Base-by-base conservation (phyloP, 1,284 basidiomycete genomes). In the Cystobasidium sp. region DNA sequence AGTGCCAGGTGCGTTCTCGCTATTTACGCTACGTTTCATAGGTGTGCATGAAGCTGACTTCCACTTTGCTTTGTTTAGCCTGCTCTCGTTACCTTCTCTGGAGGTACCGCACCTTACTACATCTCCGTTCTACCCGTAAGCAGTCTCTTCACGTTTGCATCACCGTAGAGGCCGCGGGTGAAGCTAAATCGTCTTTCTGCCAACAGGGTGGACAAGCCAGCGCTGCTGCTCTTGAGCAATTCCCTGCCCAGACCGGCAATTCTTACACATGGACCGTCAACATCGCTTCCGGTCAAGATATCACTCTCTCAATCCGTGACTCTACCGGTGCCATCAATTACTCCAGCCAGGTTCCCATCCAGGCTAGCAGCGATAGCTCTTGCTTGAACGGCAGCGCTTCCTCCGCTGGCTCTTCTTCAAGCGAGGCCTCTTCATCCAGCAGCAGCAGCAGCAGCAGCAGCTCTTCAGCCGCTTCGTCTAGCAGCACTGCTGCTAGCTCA, bases 261-360 rank as follows among this genome's bases (percentile, higher is more conserved):
- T 62, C 49, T 44, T 79, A 76, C 76, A 78, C 77, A 55, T 81
- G 80, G 80, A 77, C 62, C 55, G 78, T 79, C 68, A 76, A 80
- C 76, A 31, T 80, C 52, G 66, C 80, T 55, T 56, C 77, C 7
- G 79, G 79, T 49, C 78, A 78, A 67, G 75, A 76, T 55, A 76
- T 80, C 68, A 80, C 80, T 65, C 74, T 81, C 41, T 64, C 76
- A 41, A 77, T 81, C 71, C 70, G 66, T 68, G 80, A 81, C 63
- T 76, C 67, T 58, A 75, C 56, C 43, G 80, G 80, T 68, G 47
- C 37, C 58, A 56, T 69, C 71, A 76, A 76, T 66, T 76, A 69
- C 72, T 74, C 70, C 24, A 22, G 46, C 43, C 66, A 68, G 52
- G 43, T 74, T 37, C 39, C 53, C 43, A 68, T 76, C 47, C 75